A percentile compares a stretch with the other conserved stretches of the same genome.
Evolutionary conservation across 2,329 filamentous ascomycete species (phyloP).

Genomic region (Aspergillus pseudonomiae): DNA sequence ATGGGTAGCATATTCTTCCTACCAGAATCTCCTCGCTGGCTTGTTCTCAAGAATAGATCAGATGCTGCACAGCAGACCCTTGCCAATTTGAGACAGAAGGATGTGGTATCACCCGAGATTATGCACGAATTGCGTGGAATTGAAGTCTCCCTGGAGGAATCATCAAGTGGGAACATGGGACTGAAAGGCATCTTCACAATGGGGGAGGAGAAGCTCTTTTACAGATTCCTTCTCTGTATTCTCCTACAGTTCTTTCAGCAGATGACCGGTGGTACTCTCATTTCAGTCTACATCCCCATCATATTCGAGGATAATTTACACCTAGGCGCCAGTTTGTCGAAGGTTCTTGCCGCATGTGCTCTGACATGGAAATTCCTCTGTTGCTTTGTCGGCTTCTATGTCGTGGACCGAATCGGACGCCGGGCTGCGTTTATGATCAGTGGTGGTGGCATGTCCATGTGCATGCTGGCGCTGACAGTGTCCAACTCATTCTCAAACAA

Average conservation of each 20-base stretch:
- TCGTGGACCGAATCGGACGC: constrained; percentile 22
- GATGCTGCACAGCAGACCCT: constrained; percentile 29
- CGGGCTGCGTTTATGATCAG: constrained; percentile 23
- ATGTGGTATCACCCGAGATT: constrained; percentile 40
- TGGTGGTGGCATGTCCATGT: constrained; percentile 20
- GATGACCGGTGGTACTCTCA: constrained; percentile 34
- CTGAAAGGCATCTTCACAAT: constrained; percentile 57
- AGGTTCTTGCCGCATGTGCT: constrained; percentile 19
- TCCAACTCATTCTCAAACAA: constrained; percentile 17
- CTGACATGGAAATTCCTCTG: constrained; percentile 23
- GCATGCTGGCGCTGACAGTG: constrained; percentile 21
- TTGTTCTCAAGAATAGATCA: constrained; percentile 28
- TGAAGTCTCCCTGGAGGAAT: constrained; percentile 47
- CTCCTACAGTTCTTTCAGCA: constrained; percentile 54
- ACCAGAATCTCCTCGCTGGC: constrained; percentile 42
- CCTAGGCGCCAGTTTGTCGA: constrained; percentile 10
- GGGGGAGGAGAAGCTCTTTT: constrained; percentile 52
- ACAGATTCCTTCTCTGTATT: constrained; percentile 52
- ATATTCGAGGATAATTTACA: constrained; percentile 22
- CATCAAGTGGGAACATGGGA: constrained; percentile 44
- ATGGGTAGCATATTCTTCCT: constrained; percentile 32
- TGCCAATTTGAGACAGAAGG: constrained; percentile 16
- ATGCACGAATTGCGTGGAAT: constrained; percentile 52
- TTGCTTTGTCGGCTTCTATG: constrained; percentile 20
- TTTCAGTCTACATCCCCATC: constrained; percentile 45